Conservation (phyloP, 2,329 filamentous ascomycete species). For the Nemania abortiva region DNA sequence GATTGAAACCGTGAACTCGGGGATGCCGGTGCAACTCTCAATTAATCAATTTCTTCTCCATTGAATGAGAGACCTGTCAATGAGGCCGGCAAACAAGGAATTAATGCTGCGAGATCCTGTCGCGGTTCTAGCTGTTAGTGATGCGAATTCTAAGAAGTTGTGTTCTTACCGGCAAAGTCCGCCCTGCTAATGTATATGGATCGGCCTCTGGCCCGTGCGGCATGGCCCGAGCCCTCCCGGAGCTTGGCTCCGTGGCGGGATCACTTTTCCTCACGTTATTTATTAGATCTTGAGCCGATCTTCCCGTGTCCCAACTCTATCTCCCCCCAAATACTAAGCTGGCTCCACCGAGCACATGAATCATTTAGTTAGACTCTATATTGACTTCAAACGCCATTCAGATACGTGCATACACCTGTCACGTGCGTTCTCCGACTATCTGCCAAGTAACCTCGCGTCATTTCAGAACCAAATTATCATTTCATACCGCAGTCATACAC, state of each 20-base stretch:
- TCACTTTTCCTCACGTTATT: neutral
- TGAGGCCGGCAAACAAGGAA: too few relatives aligned
- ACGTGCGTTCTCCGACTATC: too few relatives aligned
- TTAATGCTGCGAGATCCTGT: too few relatives aligned
- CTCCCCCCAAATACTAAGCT: too few relatives aligned
- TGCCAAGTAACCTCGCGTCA: too few relatives aligned
- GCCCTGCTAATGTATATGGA: neutral
- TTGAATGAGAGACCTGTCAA: neutral
- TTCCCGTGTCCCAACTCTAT: too few relatives aligned
- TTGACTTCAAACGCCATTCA: neutral
- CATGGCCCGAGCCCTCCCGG: neutral
- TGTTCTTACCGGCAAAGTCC: too few relatives aligned
- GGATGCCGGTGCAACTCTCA: neutral
- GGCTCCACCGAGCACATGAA: neutral
- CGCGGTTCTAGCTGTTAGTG: too few relatives aligned
- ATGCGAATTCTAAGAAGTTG: too few relatives aligned
- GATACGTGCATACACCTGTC: too few relatives aligned
- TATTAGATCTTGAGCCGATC: neutral
- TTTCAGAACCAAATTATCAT: too few relatives aligned
- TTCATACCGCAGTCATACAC: neutral
- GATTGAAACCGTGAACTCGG: neutral
- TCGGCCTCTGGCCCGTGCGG: neutral
- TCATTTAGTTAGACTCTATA: neutral
- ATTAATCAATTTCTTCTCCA: neutral
- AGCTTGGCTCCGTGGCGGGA: neutral